Evolutionary conservation across 768 basidiomycete species (phyloP), one percentile per base, ranked within the genome.

Genomic region (Scleroderma citrinum): DNA sequence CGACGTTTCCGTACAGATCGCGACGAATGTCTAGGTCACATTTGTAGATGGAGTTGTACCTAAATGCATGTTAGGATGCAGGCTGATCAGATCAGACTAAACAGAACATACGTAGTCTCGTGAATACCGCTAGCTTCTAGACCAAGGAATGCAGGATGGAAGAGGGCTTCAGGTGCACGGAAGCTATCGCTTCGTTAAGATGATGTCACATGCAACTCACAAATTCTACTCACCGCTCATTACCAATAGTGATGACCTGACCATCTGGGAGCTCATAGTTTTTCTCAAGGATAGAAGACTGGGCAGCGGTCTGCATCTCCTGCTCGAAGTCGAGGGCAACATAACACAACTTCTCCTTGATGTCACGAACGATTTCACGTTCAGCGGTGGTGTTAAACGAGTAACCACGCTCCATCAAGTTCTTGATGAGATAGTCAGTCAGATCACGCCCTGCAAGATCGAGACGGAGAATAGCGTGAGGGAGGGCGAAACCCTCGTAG

Each of bases 261-360:
- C 93, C 93, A 63, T 88, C 74, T 55, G 92, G 90, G 73, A 94
- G 77, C 67, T 95, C 92, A 65, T 94, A 95, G 61, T 80, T 86
- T 80, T 93, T 95, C 76, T 94, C 92, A 44, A 93, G 76, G 37
- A 87, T 81, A 41, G 89, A 92, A 20, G 86, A 88, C 63, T 90
- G 87, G 50, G 90, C 87, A 35, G 92, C 91, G 19, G 87, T 90
- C 71, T 90, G 85, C 57, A 94, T 74, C 71, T 95, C 92, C 69
- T 93, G 87, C 64, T 94, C 91, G 57, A 93, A 94, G 70, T 94
- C 92, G 53, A 93, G 80, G 34, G 92, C 92, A 56, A 95, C 92
- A 66, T 94, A 94, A 69, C 92, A 93, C 24, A 94, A 82, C 69
- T 84, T 85, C 73, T 84, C 82, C 78, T 96, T 96, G 78, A 96